These are phyloP conservation scores for Penicillium paxilli DNA, from an alignment of 495 filamentous ascomycete species.

Conservation along the genomic window DNA sequence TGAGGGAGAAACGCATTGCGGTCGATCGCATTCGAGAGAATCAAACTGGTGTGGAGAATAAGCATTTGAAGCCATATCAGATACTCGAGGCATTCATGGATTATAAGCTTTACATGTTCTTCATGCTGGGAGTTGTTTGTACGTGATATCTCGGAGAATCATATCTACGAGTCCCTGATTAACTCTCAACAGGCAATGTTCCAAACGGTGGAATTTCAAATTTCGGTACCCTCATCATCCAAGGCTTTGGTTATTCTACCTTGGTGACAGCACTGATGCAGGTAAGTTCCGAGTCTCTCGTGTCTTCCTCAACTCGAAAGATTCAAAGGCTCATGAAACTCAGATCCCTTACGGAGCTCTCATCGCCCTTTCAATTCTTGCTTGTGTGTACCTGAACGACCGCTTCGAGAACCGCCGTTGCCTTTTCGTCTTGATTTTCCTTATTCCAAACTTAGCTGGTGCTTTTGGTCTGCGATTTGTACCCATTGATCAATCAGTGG, in stretches of 20 bases:
- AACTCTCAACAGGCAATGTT: constrained; percentile 32
- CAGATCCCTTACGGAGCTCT: constrained; percentile 60
- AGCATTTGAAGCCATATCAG: constrained; percentile 52
- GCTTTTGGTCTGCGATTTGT: constrained; percentile 59
- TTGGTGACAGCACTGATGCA: constrained; percentile 50
- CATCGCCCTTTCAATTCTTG: constrained; percentile 56
- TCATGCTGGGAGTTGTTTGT: constrained; percentile 35
- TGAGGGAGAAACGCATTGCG: constrained; percentile 46
- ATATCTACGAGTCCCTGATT: not conserved
- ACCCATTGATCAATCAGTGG: constrained; percentile 41
- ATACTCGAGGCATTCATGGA: constrained; percentile 50
- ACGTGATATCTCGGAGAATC: not conserved
- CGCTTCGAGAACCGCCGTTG: constrained; percentile 57
- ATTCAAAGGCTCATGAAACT: not conserved
- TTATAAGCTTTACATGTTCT: constrained; percentile 48
- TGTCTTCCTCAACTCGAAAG: constrained; percentile 14
- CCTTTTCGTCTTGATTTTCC: constrained; percentile 53
- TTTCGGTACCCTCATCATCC: constrained; percentile 61
- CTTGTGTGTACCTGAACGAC: constrained; percentile 59
- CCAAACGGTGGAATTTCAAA: constrained; percentile 56
- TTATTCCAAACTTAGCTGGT: constrained; percentile 55
- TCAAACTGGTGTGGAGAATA: constrained; percentile 57
- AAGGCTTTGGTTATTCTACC: constrained; percentile 61
- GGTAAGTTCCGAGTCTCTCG: constrained; percentile 17
- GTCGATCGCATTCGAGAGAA: constrained; percentile 54